phyloP scores from a whole-genome alignment of 2,329 filamentous ascomycete genomes.

The Diplodia intermedia region DNA sequence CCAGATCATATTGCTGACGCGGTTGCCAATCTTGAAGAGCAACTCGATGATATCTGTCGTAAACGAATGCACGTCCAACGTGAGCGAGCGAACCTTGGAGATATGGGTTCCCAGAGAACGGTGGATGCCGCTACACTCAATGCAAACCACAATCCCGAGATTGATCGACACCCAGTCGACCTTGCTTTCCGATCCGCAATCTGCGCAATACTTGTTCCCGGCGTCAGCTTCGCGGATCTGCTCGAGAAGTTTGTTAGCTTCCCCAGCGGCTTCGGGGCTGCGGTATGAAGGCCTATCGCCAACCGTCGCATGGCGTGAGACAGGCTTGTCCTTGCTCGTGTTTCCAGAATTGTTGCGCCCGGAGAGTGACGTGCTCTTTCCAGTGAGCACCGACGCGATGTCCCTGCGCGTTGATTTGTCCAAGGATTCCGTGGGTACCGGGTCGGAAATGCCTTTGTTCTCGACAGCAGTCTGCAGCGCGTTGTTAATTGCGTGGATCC shows the following conservation, averaged over 20 bases:
- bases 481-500: slow-evolving; percentile 97
- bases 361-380: slow-evolving; percentile 80
- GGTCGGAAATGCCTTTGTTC: slow-evolving; percentile 60
- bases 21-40: slow-evolving; percentile 87
- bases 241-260: slow-evolving; percentile 84
- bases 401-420: slow-evolving; percentile 72
- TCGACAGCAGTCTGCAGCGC: slow-evolving; percentile 96
- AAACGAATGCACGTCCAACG: slow-evolving; percentile 93
- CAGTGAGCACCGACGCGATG: slow-evolving; percentile 90
- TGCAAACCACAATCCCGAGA: slow-evolving; percentile 92
- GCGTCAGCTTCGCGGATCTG: slow-evolving; percentile 88
- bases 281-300: slow-evolving; percentile 81
- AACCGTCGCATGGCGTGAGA: slow-evolving; percentile 86
- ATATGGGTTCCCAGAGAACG: slow-evolving; percentile 96
- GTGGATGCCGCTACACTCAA: slow-evolving; percentile 97
- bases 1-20: slow-evolving; percentile 96
- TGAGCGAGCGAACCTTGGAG: slow-evolving; percentile 94
- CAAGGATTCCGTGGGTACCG: slow-evolving; percentile 59
- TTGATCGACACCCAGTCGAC: slow-evolving; percentile 99
- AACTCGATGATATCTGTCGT: slow-evolving; percentile 97
- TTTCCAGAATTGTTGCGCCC: slow-evolving; percentile 57
- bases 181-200: slow-evolving; percentile 89
- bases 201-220: slow-evolving; percentile 91
- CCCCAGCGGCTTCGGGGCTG: slow-evolving; percentile 75
- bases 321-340: slow-evolving; percentile 58